Evolutionary conservation across 140 eudicot genomes (phyloP).

Genomic region (Anethum foeniculum): DNA sequence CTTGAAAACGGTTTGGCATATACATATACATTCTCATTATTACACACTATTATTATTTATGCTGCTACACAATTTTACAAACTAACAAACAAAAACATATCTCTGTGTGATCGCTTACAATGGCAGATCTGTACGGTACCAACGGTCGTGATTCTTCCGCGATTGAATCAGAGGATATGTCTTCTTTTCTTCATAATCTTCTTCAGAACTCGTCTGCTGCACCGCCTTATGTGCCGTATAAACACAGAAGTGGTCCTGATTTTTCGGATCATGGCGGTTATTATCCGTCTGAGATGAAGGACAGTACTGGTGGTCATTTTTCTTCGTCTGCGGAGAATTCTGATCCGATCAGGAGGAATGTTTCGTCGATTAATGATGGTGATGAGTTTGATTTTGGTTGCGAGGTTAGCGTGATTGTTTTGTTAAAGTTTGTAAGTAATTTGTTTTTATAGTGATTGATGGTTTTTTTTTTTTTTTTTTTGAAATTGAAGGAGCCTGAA

Average conservation of each 20-base stretch:
- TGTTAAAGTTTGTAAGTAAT: too few species aligned
- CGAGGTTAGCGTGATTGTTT: slow-evolving; percentile 19
- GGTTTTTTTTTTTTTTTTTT: neutral
- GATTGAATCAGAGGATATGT: slow-evolving; percentile 76
- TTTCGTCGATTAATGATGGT: slow-evolving; percentile 10
- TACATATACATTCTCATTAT: neutral
- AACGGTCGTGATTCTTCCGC: slow-evolving; percentile 33
- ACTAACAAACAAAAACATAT: slow-evolving; percentile 30
- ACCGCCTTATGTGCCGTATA: slow-evolving; percentile 10
- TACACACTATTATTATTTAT: neutral
- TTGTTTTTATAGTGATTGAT: neutral
- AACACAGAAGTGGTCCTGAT: slow-evolving; percentile 18
- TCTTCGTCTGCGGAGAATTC: slow-evolving; percentile 18
- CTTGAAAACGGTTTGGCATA: slow-evolving; percentile 14
- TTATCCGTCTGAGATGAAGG: slow-evolving; percentile 28
- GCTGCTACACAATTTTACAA: neutral
- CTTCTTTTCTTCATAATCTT: slow-evolving; percentile 52
- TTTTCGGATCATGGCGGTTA: slow-evolving; percentile 40
- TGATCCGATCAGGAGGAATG: slow-evolving; percentile 25
- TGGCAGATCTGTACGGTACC: slow-evolving; percentile 16
- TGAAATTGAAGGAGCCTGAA: slow-evolving; percentile 39
- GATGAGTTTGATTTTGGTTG: slow-evolving; percentile 27
- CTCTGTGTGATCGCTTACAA: slow-evolving; percentile 39
- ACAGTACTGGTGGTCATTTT: slow-evolving; percentile 3
- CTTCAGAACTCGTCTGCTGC: slow-evolving; percentile 37